Conservation (phyloP, 768 basidiomycete species). For the Boletus rex-veris region DNA sequence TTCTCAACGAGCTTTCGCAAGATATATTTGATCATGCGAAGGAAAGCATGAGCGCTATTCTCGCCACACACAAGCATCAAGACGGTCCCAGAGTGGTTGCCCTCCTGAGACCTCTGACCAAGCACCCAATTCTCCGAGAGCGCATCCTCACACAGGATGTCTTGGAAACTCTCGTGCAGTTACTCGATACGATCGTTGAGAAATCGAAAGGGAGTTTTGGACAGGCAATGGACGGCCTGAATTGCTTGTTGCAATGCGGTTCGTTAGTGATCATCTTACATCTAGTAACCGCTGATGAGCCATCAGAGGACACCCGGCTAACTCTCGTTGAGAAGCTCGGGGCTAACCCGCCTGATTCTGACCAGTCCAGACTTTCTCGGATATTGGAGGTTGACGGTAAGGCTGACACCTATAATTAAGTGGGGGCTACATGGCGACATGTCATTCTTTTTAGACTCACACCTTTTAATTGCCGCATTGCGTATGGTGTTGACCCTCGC, state of each 20-base stretch:
- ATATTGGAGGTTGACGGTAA: constrained; percentile 17
- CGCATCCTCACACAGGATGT: constrained; percentile 15
- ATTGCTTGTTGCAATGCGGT: constrained; percentile 19
- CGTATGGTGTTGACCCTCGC: constrained; percentile 17
- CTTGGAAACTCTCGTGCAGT: constrained; percentile 6
- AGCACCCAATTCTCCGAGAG: constrained; percentile 10
- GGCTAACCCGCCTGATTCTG: not conserved
- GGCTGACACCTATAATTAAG: not conserved
- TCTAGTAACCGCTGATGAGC: not conserved
- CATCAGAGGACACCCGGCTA: constrained; percentile 11
- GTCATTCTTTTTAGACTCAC: constrained; percentile 5
- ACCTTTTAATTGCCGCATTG: constrained; percentile 13
- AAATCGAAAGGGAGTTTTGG: constrained; percentile 6
- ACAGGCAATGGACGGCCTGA: constrained; percentile 24
- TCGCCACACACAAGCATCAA: constrained; percentile 13
- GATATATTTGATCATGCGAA: constrained; percentile 13
- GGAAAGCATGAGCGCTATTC: constrained; percentile 9
- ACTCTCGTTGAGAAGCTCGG: constrained; percentile 8
- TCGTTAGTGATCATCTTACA: not conserved
- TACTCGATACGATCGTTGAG: constrained; percentile 13
- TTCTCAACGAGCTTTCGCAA: not conserved
- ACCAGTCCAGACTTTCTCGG: constrained; percentile 8
- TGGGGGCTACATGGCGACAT: not conserved
- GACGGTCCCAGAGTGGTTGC: constrained; percentile 21
- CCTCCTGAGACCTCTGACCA: constrained; percentile 21